Evolutionary conservation across 2,329 filamentous ascomycete genomes (phyloP), one percentile per base, ranked within the genome.

Genomic region (Scedosporium boydii): DNA sequence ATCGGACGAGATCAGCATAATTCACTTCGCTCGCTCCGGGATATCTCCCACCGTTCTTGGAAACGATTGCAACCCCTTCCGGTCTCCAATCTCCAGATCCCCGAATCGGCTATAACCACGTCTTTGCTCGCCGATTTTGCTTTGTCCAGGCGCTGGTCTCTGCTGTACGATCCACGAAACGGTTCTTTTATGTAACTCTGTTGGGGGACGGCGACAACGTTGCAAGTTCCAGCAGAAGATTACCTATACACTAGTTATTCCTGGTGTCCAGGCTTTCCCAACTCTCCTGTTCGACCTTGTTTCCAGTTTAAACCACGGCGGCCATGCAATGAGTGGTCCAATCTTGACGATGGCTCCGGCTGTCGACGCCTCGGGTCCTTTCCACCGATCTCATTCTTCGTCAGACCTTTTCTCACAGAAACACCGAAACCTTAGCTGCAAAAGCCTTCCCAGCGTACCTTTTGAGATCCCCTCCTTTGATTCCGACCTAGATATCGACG

Each of bases 401-500:
- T 69, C 72, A 18, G 67, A 74, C 26, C 64, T 74, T 61, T 46
- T 51, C 41, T 44, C 64, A 63, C 65, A 75, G 75, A 67, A 72
- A 65, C 63, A 67, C 75, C 74, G 75, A 48, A 72, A 67, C 62
- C 69, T 77, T 23, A 51, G 38, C 12, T 26, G 38, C 18, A 59
- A 59, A 29, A 48, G 56, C 56, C 29, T 59, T 6, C 41, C 63
- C 55, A 58, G 61, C 44, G 72, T 78, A 14, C 70, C 73, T 63
- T 82, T 83, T 70, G 80, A 82, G 63, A 72, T 85, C 41, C 78
- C 81, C 44, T 78, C 79, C 0, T 80, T 85, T 70, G 78, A 83
- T 65, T 75, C 80, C 67, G 76, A 76, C 65, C 73, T 77, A 66
- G 73, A 80, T 51, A 74, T 84, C 68, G 77, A 82, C 66, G 76